Conservation (phyloP, 2,329 filamentous ascomycete species). For the Escovopsis sp. region DNA sequence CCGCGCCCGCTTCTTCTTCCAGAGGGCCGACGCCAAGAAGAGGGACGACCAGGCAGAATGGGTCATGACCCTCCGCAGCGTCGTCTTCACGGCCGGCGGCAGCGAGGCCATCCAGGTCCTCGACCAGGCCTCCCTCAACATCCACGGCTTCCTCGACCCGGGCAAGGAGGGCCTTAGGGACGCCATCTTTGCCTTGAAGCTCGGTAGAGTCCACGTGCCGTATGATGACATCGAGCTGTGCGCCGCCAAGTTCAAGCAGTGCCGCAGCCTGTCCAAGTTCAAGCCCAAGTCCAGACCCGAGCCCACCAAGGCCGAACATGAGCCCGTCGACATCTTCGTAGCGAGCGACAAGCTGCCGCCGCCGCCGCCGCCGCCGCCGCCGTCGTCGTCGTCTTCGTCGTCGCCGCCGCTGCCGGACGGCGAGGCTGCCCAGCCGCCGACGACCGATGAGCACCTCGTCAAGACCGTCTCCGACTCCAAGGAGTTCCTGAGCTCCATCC, state of each 20-base stretch:
- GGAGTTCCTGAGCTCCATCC: slow-evolving; percentile 76
- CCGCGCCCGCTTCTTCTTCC: slow-evolving; percentile 74
- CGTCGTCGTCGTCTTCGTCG: too few species aligned
- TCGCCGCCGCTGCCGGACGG: slow-evolving; percentile 19
- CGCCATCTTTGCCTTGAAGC: slow-evolving; percentile 76
- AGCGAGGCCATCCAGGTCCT: slow-evolving; percentile 74
- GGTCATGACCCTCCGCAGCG: slow-evolving; percentile 73
- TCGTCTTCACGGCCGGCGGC: slow-evolving; percentile 77
- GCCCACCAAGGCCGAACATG: too few species aligned
- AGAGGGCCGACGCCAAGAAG: slow-evolving; percentile 45
- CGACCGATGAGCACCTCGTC: slow-evolving; percentile 50
- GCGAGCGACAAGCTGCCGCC: slow-evolving; percentile 57
- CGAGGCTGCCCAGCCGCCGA: slow-evolving; percentile 52
- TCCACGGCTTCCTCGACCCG: slow-evolving; percentile 81
- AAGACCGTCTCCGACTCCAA: slow-evolving; percentile 83
- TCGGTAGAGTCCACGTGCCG: slow-evolving; percentile 79
- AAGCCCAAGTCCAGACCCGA: slow-evolving; percentile 18
- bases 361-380: too few species aligned
- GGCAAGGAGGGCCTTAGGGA: slow-evolving; percentile 77
- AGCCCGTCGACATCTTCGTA: slow-evolving; percentile 48
- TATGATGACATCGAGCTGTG: slow-evolving; percentile 69
- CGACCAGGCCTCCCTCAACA: slow-evolving; percentile 74
- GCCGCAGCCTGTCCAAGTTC: slow-evolving; percentile 19
- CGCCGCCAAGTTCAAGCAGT: slow-evolving; percentile 37
- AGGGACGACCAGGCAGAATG: slow-evolving; percentile 68